Evolutionary conservation across 2,329 filamentous ascomycete species (phyloP).

Genomic region (Ophiostoma australiae): DNA sequence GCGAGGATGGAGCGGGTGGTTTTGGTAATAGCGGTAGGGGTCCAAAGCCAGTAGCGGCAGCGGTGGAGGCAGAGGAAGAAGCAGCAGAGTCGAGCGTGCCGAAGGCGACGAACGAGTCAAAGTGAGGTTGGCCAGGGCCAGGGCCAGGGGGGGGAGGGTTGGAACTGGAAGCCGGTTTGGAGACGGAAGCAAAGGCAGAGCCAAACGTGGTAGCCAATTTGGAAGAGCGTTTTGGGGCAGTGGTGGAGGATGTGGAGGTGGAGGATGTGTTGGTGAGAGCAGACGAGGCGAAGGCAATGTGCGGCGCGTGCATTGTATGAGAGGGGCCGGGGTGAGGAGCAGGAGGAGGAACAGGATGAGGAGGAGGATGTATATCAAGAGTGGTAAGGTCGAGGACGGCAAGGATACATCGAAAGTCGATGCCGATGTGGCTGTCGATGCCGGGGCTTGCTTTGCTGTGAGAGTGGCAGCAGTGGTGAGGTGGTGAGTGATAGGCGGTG

Average conservation of each 20-base stretch:
- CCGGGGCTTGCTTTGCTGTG: not conserved
- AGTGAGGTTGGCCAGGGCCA: not conserved
- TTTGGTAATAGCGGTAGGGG: conserved; percentile 22
- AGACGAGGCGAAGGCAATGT: conserved; percentile 23
- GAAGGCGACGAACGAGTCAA: not conserved
- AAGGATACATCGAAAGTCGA: not conserved
- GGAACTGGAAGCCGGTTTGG: not conserved
- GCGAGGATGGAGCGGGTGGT: conserved; percentile 21
- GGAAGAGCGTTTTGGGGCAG: not conserved
- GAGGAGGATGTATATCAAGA: conserved; percentile 1
- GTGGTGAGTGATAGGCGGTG: not conserved
- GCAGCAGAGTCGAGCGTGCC: not conserved
- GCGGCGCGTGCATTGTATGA: conserved; percentile 25
- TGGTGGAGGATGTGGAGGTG: conserved; percentile 19
- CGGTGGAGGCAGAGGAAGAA: conserved; percentile 12
- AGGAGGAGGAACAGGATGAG: not conserved
- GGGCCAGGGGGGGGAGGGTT: not conserved
- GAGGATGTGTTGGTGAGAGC: conserved; percentile 14
- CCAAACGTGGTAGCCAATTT: not conserved
- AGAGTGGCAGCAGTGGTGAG: not conserved
- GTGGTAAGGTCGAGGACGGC: not conserved
- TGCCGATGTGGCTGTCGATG: conserved; percentile 4
- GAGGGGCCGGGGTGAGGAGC: not conserved
- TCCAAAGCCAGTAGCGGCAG: conserved; percentile 18
- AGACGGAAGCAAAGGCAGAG: not conserved